A percentile compares a stretch with the other conserved stretches of the same genome.
Evolutionary conservation across 441 rosid genomes (phyloP).

Genomic region (Eruca vesicaria): DNA sequence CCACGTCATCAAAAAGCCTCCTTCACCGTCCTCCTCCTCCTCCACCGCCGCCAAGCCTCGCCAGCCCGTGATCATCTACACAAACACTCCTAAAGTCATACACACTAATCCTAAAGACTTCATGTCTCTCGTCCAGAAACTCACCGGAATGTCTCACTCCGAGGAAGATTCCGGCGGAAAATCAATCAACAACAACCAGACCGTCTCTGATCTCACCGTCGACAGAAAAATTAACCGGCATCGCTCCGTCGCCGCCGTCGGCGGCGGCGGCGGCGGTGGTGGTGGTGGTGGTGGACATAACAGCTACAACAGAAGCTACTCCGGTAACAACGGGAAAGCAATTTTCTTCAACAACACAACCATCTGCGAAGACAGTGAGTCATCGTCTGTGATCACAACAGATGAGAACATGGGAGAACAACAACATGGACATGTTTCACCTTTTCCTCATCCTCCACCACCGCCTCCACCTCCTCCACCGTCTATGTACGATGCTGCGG

Average conservation of each 20-base stretch:
- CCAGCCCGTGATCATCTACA: constrained; percentile 83
- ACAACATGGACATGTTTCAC: constrained; percentile 40
- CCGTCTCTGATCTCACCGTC: constrained; percentile 15
- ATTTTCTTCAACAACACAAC: constrained; percentile 14
- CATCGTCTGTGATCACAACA: constrained; percentile 60
- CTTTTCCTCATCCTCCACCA: constrained; percentile 36
- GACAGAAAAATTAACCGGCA: constrained; percentile 32
- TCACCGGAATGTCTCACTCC: constrained; percentile 62
- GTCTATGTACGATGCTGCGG: constrained; percentile 18
- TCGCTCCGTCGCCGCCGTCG: too few relatives aligned
- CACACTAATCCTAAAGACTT: constrained; percentile 74
- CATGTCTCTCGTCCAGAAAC: constrained; percentile 78
- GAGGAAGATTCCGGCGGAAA: constrained; percentile 30
- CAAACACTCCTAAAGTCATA: constrained; percentile 73
- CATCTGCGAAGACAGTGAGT: constrained; percentile 48
- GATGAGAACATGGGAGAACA: constrained; percentile 50
- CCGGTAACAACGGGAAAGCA: constrained; percentile 13
- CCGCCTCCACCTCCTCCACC: constrained; percentile 29
- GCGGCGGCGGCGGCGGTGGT: neutral
- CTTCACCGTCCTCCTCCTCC: constrained; percentile 40
- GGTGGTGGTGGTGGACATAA: neutral
- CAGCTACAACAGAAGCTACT: constrained; percentile 18
- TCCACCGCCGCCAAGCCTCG: constrained; percentile 45
- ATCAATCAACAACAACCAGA: constrained; percentile 4
- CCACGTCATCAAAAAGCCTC: constrained; percentile 49